Base-by-base conservation (phyloP, 345 rosid species). In the Jatropha curcas region DNA sequence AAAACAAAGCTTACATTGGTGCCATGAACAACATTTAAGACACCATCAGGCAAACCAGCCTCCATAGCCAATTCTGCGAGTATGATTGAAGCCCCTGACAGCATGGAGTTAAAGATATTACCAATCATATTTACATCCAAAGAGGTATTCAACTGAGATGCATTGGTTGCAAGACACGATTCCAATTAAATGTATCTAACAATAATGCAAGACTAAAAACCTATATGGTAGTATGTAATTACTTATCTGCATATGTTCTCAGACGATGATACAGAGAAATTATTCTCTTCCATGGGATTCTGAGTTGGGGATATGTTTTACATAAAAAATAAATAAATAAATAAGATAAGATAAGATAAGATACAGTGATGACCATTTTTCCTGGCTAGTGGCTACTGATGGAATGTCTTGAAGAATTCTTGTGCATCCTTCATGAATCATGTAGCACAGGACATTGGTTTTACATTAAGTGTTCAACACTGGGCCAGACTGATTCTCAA, bases 11-110 rank as follows among this genome's bases (percentile, higher is more conserved):
- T 48, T 73, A 83, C 85, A 71, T 71, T 73, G 64, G 80, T 74
- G 45, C 88, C 86, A 83, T 85, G 85, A 68, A 85, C 86, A 73
- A 86, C 71, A 48, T 79, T 86, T 57, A 86, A 74, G 64, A 86
- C 89, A 51, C 89, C 89, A 75, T 63, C 72, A 35, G 89, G 86
- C 76, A 86, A 68, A 66, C 89, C 86, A 72, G 86, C 85, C 77
- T 83, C 89, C 82, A 77, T 71, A 48, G 84, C 86, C 50, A 86
- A 72, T 73, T 80, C 86, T n/a, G 84, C 84, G 73, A 86, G 89
- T 59, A 83, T 77, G 59, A 81, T 25, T 17, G 84, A 71, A 76
- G 85, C 85, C 81, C 85, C 85, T 86, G 77, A 14, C n/a, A 61
- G 45, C 46, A n/a, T n/a, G 13, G 46, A 61, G 66, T 22, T 5